Percentiles rank a stretch among this genome's conserved stretches.
Conservation (phyloP, 768 basidiomycete species). For the Agrocybe praecox region DNA sequence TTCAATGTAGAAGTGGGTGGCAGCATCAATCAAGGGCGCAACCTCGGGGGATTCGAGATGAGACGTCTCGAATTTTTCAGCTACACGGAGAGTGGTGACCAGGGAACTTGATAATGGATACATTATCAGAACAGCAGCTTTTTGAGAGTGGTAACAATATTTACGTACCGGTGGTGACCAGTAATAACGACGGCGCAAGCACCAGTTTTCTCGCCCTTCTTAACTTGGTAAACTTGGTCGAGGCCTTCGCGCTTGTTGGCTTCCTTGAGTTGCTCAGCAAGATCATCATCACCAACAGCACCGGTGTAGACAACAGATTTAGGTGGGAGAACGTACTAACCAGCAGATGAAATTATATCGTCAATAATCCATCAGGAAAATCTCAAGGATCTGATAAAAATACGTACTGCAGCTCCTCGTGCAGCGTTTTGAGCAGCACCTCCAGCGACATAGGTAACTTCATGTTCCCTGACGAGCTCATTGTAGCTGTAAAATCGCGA, state of each 20-base stretch:
- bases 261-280: slow-evolving; percentile 83
- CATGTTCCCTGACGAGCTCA: slow-evolving; percentile 74
- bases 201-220: slow-evolving; percentile 86
- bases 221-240: slow-evolving; percentile 85
- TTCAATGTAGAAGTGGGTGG: slow-evolving; percentile 91
- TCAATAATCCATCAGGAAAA: not conserved
- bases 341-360: slow-evolving; percentile 11
- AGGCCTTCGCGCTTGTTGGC: slow-evolving; percentile 95
- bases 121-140: not conserved
- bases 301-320: slow-evolving; percentile 92
- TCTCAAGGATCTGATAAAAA: not conserved
- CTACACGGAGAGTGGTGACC: slow-evolving; percentile 87
- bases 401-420: slow-evolving; percentile 89
- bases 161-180: slow-evolving; percentile 79
- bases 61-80: slow-evolving; percentile 84
- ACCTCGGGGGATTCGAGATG: slow-evolving; percentile 80
- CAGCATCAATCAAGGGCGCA: slow-evolving; percentile 74
- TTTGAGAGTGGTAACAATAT: not conserved
- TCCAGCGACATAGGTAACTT: slow-evolving; percentile 92
- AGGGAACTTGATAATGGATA: slow-evolving; percentile 64
- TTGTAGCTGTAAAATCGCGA: slow-evolving; percentile 66
- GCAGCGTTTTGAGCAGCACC: slow-evolving; percentile 98
- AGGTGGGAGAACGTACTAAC: slow-evolving; percentile 87
- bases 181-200: slow-evolving; percentile 97
- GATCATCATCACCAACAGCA: slow-evolving; percentile 91